Conservation (phyloP, 2,329 filamentous ascomycete genomes). For the Penicillium paneum region DNA sequence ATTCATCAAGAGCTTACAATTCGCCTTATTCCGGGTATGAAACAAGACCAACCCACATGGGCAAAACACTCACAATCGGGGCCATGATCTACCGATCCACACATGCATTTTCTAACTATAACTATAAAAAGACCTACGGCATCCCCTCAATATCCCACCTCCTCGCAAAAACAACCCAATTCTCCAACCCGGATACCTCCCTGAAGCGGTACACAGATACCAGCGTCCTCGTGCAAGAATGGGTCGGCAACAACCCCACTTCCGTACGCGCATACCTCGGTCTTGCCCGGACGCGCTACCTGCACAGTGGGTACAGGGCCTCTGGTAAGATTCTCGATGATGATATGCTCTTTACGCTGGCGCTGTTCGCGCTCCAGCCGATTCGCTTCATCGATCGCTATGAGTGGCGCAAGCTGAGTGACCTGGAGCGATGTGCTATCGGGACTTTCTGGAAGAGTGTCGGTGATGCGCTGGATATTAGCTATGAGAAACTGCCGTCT, state of each 20-base stretch:
- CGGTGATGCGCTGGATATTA: slow-evolving; percentile 67
- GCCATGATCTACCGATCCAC: not conserved
- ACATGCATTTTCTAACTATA: slow-evolving; percentile 3
- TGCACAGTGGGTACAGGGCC: slow-evolving; percentile 58
- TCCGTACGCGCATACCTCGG: slow-evolving; percentile 49
- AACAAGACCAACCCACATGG: not conserved
- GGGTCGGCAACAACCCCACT: slow-evolving; percentile 44
- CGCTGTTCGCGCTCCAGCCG: slow-evolving; percentile 65
- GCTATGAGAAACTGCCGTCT: slow-evolving; percentile 47
- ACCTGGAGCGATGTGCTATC: slow-evolving; percentile 65
- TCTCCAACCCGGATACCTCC: slow-evolving; percentile 46
- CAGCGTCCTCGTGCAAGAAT: slow-evolving; percentile 48
- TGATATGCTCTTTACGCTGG: slow-evolving; percentile 64
- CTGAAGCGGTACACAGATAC: slow-evolving; percentile 56
- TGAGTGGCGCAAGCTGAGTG: slow-evolving; percentile 67
- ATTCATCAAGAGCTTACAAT: slow-evolving; percentile 52
- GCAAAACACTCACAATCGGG: too few species aligned
- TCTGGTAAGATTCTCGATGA: slow-evolving; percentile 59
- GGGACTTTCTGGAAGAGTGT: slow-evolving; percentile 69
- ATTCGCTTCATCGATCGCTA: slow-evolving; percentile 60
- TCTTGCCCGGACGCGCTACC: slow-evolving; percentile 62
- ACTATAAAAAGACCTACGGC: slow-evolving; percentile 54
- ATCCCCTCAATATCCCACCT: slow-evolving; percentile 56
- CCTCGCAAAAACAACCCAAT: slow-evolving; percentile 50
- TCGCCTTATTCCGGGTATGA: slow-evolving; percentile 57